phyloP scores from a whole-genome alignment of 306 rosid species.

The Dalbergia cultrata region DNA sequence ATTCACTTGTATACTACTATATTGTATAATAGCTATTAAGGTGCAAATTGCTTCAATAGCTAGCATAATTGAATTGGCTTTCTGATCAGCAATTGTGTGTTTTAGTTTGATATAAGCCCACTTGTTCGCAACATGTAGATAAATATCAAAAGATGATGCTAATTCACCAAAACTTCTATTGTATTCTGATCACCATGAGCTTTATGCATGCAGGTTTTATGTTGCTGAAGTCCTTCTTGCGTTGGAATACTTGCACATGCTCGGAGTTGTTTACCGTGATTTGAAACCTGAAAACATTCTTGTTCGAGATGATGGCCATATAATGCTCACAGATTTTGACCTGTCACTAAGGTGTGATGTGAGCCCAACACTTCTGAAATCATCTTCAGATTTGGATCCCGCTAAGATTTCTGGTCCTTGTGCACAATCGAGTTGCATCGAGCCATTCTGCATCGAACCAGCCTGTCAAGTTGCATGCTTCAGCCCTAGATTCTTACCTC shows the following conservation, averaged over 20 bases:
- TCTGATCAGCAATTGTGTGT: neutral
- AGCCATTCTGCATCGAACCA: conserved; percentile 87
- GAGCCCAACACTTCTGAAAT: conserved; percentile 74
- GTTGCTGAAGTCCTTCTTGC: conserved; percentile 95
- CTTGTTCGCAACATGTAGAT: neutral
- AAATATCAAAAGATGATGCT: conserved; percentile 16
- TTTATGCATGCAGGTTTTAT: conserved; percentile 67
- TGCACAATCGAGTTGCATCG: conserved; percentile 70
- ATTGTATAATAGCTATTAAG: conserved; percentile 4
- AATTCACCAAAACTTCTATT: conserved; percentile 32
- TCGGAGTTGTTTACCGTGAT: conserved; percentile 90
- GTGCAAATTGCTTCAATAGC: conserved; percentile 14
- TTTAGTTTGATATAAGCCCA: neutral
- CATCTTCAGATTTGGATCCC: conserved; percentile 63
- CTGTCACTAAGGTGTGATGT: conserved; percentile 84
- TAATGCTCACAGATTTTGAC: conserved; percentile 94
- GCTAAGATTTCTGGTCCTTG: conserved; percentile 75
- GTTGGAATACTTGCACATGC: conserved; percentile 93
- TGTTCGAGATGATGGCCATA: conserved; percentile 92
- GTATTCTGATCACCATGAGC: neutral
- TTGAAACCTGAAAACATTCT: conserved; percentile 90
- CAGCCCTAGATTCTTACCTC: conserved; percentile 79
- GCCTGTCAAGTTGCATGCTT: conserved; percentile 87
- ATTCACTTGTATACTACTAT: neutral
- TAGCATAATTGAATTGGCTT: conserved; percentile 2